Conservation (phyloP, 371 early-diverging fungal genomes). For the Massospora cicadina region DNA sequence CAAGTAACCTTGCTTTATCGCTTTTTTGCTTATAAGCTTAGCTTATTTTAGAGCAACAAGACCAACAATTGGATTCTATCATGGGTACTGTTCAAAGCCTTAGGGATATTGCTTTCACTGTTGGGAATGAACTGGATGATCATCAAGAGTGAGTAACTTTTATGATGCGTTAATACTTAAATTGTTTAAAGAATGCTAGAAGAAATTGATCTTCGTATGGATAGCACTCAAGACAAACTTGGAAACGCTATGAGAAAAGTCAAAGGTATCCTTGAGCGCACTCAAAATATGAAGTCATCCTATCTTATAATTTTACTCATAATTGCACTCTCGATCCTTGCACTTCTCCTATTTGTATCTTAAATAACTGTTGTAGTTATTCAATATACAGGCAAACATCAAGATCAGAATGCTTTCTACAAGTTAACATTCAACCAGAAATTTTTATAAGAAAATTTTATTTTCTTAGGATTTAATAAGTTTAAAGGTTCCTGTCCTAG, state of each 20-base stretch:
- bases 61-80: slow-evolving; percentile 2
- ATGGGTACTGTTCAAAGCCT: background rate
- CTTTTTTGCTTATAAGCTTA: background rate
- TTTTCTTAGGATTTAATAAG: no score
- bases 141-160: background rate
- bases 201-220: background rate
- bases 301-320: background rate
- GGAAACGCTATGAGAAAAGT: background rate
- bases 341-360: background rate
- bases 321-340: background rate
- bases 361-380: no score
- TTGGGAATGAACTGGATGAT: background rate
- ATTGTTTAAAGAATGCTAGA: background rate
- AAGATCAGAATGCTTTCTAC: no score
- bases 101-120: background rate
- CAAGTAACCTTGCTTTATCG: background rate
- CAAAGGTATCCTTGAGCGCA: background rate
- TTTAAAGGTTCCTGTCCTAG: no score
- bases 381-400: no score
- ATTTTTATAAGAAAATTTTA: no score
- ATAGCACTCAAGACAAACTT: background rate
- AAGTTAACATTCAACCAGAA: no score
- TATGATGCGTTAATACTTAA: background rate
- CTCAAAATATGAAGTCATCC: background rate
- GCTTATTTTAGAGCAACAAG: slow-evolving; percentile 1